Percentiles rank a stretch among this genome's conserved stretches.
phyloP scores from a whole-genome alignment of 768 basidiomycete species.

The Russula virescens region DNA sequence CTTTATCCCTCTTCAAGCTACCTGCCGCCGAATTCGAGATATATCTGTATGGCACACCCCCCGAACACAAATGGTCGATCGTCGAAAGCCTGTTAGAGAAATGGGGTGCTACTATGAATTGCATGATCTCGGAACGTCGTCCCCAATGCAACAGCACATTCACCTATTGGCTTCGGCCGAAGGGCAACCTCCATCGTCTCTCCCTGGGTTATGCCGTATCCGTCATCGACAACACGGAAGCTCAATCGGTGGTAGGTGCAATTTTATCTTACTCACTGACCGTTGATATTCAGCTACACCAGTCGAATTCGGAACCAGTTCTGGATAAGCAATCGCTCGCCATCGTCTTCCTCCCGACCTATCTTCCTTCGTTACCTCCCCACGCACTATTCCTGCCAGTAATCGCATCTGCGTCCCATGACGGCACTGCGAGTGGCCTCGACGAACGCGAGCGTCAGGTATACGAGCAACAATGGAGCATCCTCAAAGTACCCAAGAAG shows the following conservation, averaged over 20 bases:
- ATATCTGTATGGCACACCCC: conserved; percentile 59
- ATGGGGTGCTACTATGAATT: conserved; percentile 37
- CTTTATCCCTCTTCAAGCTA: conserved; percentile 26
- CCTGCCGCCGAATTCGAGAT: conserved; percentile 46
- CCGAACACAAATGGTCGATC: conserved; percentile 55
- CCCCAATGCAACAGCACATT: conserved; percentile 26
- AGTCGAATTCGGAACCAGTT: conserved; percentile 38
- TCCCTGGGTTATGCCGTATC: conserved; percentile 33
- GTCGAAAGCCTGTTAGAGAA: conserved; percentile 55
- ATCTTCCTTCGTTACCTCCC: conserved; percentile 32
- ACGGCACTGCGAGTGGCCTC: conserved; percentile 25
- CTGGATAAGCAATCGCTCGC: conserved; percentile 54
- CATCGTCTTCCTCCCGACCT: conserved; percentile 58
- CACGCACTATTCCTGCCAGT: conserved; percentile 59
- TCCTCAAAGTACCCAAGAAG: conserved; percentile 26
- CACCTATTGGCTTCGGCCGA: conserved; percentile 26
- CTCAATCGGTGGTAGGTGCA: conserved; percentile 34
- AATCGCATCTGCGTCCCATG: conserved; percentile 26
- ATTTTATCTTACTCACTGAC: conserved; percentile 27
- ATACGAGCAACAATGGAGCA: conserved; percentile 31
- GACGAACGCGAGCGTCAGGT: conserved; percentile 28
- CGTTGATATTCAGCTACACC: conserved; percentile 36
- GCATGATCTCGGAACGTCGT: conserved; percentile 21
- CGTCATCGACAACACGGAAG: conserved; percentile 37
- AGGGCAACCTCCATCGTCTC: conserved; percentile 28